Evolutionary conservation across 2,329 filamentous ascomycete species (phyloP), one percentile per base, ranked within the genome.

Genomic region (Penicillium brevicompactum): DNA sequence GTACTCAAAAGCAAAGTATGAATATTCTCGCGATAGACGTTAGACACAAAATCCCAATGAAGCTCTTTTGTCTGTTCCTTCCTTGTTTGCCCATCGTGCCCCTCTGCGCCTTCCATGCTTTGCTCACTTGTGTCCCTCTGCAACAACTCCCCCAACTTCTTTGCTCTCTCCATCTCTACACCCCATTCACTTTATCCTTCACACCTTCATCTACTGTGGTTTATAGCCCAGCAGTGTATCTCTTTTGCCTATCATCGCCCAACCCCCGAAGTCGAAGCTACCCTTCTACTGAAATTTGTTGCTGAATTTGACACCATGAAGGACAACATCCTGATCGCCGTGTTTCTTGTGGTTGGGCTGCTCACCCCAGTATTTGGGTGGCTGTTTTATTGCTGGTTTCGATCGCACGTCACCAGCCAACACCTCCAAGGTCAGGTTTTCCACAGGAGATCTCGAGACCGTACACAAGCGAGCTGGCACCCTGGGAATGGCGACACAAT

Each of bases 1-100:
- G 67, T 65, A 24, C 51, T 71, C 9, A 14, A 44, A 38, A 52
- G n/a, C 30, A 10, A 30, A 16, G n/a, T 7, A 37, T 34, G 32
- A 34, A 34, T 10, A 8, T 38, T 8, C 18, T 5, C 16, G 7
- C 18, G 6, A 43, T 42, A 49, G 24, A 45, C 10, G 30, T n/a
- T 38, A 24, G 30, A 16, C 49, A 47, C n/a, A 44, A 46, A 37
- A 37, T 37, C 11, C 27, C 5, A 46, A 16, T 46, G 21, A 5
- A 46, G 34, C 34, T n/a, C 11, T 4, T 13, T 31, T 31, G 32
- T 34, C 14, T 34, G 34, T n/a, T 37, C 11, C n/a, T 37, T 37
- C 34, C 42, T 11, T 7, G 14, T 40, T 40, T 40, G 32, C 24
- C 21, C 24, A 38, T n/a, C 18, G 18, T 18, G 18, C 18, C 34